These are phyloP conservation scores for Talaromyces piceae DNA, from an alignment of 2,329 filamentous ascomycete genomes.

Conservation along the genomic window DNA sequence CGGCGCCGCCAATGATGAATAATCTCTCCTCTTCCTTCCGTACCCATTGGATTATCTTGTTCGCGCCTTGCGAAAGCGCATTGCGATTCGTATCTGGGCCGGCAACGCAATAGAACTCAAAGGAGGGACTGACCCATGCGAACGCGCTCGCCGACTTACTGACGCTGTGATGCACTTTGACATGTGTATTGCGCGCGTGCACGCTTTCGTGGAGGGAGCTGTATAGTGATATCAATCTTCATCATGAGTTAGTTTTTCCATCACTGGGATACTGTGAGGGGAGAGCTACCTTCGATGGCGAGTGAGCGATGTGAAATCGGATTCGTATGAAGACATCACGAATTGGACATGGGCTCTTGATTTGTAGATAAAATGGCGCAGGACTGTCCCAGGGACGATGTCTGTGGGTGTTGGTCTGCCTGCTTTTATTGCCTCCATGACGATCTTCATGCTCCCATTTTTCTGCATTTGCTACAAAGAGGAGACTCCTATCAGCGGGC, in stretches of 20 bases:
- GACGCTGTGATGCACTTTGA: slow-evolving; percentile 78
- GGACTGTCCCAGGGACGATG: slow-evolving; percentile 68
- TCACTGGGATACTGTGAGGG: slow-evolving; percentile 14
- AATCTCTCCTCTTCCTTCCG: slow-evolving; percentile 84
- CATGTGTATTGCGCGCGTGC: slow-evolving; percentile 75
- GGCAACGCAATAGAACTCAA: slow-evolving; percentile 94
- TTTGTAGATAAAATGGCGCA: slow-evolving; percentile 94
- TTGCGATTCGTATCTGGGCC: slow-evolving; percentile 58
- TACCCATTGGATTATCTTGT: slow-evolving; percentile 85
- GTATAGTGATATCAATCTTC: slow-evolving; percentile 71
- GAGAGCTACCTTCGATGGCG: slow-evolving; percentile 51
- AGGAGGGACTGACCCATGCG: slow-evolving; percentile 83
- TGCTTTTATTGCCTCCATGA: slow-evolving; percentile 61
- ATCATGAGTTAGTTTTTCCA: slow-evolving; percentile 5
- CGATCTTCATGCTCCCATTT: slow-evolving; percentile 66
- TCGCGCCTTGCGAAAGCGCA: slow-evolving; percentile 74
- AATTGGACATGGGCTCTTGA: slow-evolving; percentile 93
- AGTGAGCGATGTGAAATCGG: slow-evolving; percentile 56
- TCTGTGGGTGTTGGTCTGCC: slow-evolving; percentile 67
- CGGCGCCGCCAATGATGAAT: slow-evolving; percentile 96
- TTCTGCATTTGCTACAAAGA: slow-evolving; percentile 57
- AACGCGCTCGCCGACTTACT: slow-evolving; percentile 69
- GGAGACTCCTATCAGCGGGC: not conserved
- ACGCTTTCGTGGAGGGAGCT: slow-evolving; percentile 74
- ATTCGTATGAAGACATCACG: slow-evolving; percentile 74